These are phyloP conservation scores for Tulasnella sp. DNA, from an alignment of 768 basidiomycete species.

Conservation along the genomic window DNA sequence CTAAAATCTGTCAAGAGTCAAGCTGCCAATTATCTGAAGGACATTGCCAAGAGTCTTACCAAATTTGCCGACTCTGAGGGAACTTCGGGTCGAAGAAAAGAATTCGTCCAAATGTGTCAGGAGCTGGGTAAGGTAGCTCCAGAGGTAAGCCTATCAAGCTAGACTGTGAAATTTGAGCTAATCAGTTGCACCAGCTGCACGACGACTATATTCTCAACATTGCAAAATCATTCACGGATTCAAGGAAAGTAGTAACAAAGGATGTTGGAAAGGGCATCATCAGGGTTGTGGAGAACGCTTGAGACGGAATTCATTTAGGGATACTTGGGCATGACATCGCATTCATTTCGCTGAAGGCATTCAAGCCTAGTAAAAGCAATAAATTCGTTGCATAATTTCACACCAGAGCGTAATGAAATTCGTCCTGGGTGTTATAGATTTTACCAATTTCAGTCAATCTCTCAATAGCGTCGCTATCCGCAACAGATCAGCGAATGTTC, in stretches of 20 bases:
- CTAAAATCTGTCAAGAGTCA: slow-evolving; percentile 49
- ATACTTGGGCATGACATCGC: background rate
- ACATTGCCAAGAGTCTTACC: slow-evolving; percentile 34
- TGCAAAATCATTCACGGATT: slow-evolving; percentile 38
- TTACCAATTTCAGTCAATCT: slow-evolving; percentile 28
- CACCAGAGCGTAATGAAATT: slow-evolving; percentile 21
- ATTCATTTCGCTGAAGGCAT: background rate
- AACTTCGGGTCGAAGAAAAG: slow-evolving; percentile 39
- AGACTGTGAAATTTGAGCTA: background rate
- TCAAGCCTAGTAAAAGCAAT: background rate
- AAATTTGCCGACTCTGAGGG: slow-evolving; percentile 27
- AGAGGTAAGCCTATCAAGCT: slow-evolving; percentile 24
- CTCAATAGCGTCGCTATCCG: slow-evolving; percentile 25
- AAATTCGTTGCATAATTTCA: background rate
- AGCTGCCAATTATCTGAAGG: slow-evolving; percentile 40
- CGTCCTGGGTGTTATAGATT: slow-evolving; percentile 29
- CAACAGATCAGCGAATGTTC: slow-evolving; percentile 14
- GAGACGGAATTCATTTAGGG: background rate
- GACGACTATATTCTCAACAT: slow-evolving; percentile 52
- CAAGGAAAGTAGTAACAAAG: slow-evolving; percentile 57
- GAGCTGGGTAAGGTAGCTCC: slow-evolving; percentile 26
- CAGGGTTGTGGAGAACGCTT: background rate
- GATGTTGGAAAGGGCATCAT: slow-evolving; percentile 50
- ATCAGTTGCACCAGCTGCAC: slow-evolving; percentile 25
- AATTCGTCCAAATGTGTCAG: slow-evolving; percentile 40